These are phyloP conservation scores for Clarireedia paspali DNA, from an alignment of 2,329 filamentous ascomycete genomes.

Conservation along the genomic window DNA sequence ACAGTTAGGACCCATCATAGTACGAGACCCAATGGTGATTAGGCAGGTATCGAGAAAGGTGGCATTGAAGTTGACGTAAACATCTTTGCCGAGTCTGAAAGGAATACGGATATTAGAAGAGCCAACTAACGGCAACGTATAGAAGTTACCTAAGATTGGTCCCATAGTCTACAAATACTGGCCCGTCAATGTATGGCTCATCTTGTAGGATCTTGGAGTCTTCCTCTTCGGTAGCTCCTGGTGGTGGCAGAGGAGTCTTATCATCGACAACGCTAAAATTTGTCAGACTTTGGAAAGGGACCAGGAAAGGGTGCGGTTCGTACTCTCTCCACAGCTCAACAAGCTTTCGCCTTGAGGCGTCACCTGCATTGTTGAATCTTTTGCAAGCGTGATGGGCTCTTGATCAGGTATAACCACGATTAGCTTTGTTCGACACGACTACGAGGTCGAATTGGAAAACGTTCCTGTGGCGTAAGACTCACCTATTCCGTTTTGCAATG, in stretches of 20 bases:
- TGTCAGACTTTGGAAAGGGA: constrained; percentile 8
- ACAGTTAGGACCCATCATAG: constrained; percentile 72
- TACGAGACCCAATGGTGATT: constrained; percentile 69
- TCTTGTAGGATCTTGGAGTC: constrained; percentile 58
- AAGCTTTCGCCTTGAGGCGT: constrained; percentile 51
- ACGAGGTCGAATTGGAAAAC: no score
- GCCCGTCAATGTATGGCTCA: constrained; percentile 62
- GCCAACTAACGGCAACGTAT: neutral
- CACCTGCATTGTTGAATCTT: constrained; percentile 55
- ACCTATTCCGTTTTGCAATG: constrained; percentile 49
- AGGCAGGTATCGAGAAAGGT: constrained; percentile 70
- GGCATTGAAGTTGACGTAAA: constrained; percentile 70
- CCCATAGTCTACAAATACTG: constrained; percentile 70
- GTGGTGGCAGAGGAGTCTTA: constrained; percentile 53
- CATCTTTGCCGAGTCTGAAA: constrained; percentile 53
- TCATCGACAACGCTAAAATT: constrained; percentile 43
- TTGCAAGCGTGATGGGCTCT: constrained; percentile 47
- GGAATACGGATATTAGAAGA: constrained; percentile 4
- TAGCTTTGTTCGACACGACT: neutral
- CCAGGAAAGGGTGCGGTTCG: constrained; percentile 24
- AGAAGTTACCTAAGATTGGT: constrained; percentile 53
- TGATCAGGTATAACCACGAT: neutral
- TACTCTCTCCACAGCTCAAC: constrained; percentile 68
- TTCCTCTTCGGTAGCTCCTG: constrained; percentile 46
- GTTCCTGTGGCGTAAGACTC: neutral